These are phyloP conservation scores for Pseudisothecium myosuroides DNA, from an alignment of 225 moss, liverwort and hornwort genomes.

Conservation along the genomic window DNA sequence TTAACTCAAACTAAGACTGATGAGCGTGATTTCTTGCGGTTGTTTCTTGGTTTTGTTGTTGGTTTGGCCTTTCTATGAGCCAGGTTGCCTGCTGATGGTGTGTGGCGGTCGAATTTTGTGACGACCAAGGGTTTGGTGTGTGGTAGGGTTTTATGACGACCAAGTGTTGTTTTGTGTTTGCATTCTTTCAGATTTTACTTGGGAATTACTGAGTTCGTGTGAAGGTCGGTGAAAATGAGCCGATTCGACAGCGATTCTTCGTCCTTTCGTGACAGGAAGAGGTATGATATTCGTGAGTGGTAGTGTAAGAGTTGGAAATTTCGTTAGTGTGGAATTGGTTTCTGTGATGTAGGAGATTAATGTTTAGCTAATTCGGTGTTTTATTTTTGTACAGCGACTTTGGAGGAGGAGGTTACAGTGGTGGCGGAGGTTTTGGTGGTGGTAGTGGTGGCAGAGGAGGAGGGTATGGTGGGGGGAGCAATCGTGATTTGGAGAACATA, in stretches of 20 bases:
- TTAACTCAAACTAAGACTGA: not conserved
- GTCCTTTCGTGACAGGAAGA: slow-evolving; percentile 76
- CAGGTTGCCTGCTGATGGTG: not conserved
- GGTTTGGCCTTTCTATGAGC: not conserved
- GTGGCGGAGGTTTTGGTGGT: slow-evolving; percentile 44
- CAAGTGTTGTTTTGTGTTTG: not conserved
- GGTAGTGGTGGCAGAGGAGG: slow-evolving; percentile 17
- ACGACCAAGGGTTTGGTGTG: not conserved
- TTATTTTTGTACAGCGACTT: slow-evolving; percentile 39
- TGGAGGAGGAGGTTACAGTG: slow-evolving; percentile 46
- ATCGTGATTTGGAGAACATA: slow-evolving; percentile 69
- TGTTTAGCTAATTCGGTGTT: not conserved
- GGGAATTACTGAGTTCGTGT: not conserved
- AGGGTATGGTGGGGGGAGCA: slow-evolving; percentile 31
- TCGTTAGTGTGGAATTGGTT: not conserved
- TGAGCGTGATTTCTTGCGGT: not conserved
- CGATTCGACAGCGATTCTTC: slow-evolving; percentile 79
- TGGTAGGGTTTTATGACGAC: not conserved
- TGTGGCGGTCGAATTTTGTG: not conserved
- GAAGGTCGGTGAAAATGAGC: slow-evolving; percentile 33
- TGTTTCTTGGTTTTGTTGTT: not conserved
- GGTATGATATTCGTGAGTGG: slow-evolving; percentile 2
- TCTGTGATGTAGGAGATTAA: not conserved
- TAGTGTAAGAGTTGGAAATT: not conserved
- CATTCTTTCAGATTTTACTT: not conserved